These are phyloP conservation scores for Leccinum subrobustum DNA, from an alignment of 1,284 basidiomycete species.

Conservation along the genomic window DNA sequence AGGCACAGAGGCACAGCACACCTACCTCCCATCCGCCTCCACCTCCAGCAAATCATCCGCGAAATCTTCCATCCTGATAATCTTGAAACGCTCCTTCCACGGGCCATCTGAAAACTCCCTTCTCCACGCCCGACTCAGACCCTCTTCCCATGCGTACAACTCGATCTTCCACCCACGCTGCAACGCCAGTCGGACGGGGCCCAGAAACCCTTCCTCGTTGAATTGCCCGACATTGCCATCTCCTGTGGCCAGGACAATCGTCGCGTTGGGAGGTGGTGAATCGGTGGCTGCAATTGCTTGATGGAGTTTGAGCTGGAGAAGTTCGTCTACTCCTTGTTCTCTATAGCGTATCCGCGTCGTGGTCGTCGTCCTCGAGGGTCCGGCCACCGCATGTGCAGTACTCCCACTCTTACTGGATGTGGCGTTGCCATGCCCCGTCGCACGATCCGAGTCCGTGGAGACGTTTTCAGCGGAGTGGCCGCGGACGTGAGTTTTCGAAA, in stretches of 20 bases:
- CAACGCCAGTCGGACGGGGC: conserved; percentile 78
- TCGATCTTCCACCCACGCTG: conserved; percentile 87
- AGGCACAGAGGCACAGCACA: neutral
- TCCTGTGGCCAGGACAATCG: conserved; percentile 86
- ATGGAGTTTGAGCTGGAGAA: conserved; percentile 83
- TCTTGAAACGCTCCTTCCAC: conserved; percentile 43
- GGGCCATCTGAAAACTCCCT: conserved; percentile 60
- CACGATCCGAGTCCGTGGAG: conserved; percentile 28
- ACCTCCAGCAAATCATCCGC: conserved; percentile 52
- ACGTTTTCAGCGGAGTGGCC: conserved; percentile 35
- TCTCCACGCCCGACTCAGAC: conserved; percentile 70
- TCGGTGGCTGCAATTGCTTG: conserved; percentile 75
- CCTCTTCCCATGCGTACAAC: conserved; percentile 81
- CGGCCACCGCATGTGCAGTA: conserved; percentile 9
- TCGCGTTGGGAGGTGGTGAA: conserved; percentile 58
- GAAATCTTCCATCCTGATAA: conserved; percentile 63
- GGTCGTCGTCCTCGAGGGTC: conserved; percentile 9
- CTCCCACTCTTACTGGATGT: conserved; percentile 5
- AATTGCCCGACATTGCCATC: conserved; percentile 89
- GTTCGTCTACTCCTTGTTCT: conserved; percentile 86
- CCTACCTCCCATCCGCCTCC: conserved; percentile 24
- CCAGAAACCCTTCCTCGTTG: conserved; percentile 84
- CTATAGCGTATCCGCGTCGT: conserved; percentile 51
- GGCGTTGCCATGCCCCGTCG: neutral
- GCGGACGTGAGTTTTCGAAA: conserved; percentile 19